Base-by-base conservation (phyloP, 345 rosid genomes). In the Isatis tinctoria region DNA sequence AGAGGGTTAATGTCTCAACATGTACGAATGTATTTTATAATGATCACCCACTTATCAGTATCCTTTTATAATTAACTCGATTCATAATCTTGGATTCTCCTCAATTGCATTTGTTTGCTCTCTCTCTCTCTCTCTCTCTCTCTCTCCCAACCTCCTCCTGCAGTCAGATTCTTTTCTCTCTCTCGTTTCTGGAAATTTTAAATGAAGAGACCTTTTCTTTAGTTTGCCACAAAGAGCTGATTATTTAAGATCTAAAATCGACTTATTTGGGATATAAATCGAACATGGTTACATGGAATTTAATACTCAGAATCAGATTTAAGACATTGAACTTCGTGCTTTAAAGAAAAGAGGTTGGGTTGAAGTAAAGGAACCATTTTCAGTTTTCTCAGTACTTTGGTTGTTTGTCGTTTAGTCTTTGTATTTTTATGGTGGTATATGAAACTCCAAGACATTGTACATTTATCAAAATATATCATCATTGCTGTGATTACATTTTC, bases 1-100 rank as follows among this genome's bases (percentile, higher is more conserved):
- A 68, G 79, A 69, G 67, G 32, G 76, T 71, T 79, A 74, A 73
- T 77, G 85, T 75, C 26, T 65, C 65, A 65, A 72, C 72, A 65
- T 77, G 80, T 48, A 71, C 63, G n/a, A 57, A 77, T 58, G 76
- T 24, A 65, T 59, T 65, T 64, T 58, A 58, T 77, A 71, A 77
- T 71, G 76, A 72, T 77, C 72, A 71, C 54, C 76, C 76, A 77
- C 73, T 77, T 71, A 71, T 71, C 61, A 12, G 58, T 10, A 53
- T 12, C 8, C 18, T 65, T 54, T 43, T 68, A 16, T 56, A 33
- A 52, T 43, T 62, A 32, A 16, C 33, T 66, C 26, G 20, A 66
- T 59, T 48, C 49, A 49, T 58, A 56, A 64, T 77, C 76, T 64
- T 48, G 62, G 72, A 71, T 58, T 70, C 76, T 77, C 44, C 71